These are phyloP conservation scores for Calendula officinalis DNA, from an alignment of 129 eudicot genomes.

Conservation along the genomic window DNA sequence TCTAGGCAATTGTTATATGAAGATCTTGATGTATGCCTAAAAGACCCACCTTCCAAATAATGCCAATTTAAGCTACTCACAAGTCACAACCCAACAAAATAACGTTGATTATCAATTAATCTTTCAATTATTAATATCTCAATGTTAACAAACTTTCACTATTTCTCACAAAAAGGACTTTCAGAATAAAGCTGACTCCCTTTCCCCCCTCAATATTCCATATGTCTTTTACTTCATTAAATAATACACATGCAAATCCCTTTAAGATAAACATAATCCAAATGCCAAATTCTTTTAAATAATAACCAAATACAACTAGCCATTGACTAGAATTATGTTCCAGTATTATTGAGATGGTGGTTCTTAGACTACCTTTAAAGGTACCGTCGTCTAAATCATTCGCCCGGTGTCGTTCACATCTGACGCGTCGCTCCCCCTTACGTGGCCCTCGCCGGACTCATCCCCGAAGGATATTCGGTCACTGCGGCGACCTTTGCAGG, in stretches of 20 bases:
- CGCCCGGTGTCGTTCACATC: too few relatives aligned
- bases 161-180: slow-evolving; percentile 31
- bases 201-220: slow-evolving; percentile 27
- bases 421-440: too few relatives aligned
- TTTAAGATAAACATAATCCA: neutral
- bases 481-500: too few relatives aligned
- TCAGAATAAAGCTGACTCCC: slow-evolving; percentile 53
- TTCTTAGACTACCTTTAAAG: too few relatives aligned
- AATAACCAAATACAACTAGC: neutral
- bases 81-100: slow-evolving; percentile 10
- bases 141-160: slow-evolving; percentile 32
- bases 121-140: slow-evolving; percentile 18
- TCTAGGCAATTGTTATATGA: slow-evolving; percentile 27
- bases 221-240: slow-evolving; percentile 25
- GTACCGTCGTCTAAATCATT: too few relatives aligned
- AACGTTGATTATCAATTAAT: slow-evolving; percentile 12
- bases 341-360: neutral
- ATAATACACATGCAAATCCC: slow-evolving; percentile 22
- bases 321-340: neutral
- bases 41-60: slow-evolving; percentile 34
- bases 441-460: too few relatives aligned
- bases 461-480: too few relatives aligned
- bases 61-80: slow-evolving; percentile 25
- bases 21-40: too few relatives aligned
- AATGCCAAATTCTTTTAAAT: neutral